Percentiles rank a stretch among this genome's conserved stretches.
Evolutionary conservation across 1,284 basidiomycete species (phyloP).

Genomic region (Ceratobasidium theobromae): DNA sequence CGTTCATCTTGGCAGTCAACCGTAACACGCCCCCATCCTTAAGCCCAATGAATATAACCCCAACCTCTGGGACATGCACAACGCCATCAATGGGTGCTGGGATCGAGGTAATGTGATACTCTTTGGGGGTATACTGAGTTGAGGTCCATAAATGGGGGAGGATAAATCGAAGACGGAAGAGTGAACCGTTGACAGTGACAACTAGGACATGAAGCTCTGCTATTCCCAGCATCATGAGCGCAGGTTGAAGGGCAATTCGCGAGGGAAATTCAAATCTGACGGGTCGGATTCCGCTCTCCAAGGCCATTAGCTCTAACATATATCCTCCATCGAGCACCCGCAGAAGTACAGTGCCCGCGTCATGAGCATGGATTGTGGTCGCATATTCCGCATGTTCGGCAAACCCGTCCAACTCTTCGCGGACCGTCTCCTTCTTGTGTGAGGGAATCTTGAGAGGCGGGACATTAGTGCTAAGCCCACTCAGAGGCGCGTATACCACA

Average conservation of each 20-base stretch:
- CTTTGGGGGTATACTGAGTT: slow-evolving; percentile 54
- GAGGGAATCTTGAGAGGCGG: slow-evolving; percentile 8
- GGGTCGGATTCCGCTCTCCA: slow-evolving; percentile 62
- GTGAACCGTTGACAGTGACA: slow-evolving; percentile 65
- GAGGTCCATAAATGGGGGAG: slow-evolving; percentile 41
- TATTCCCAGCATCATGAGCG: slow-evolving; percentile 60
- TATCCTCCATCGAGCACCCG: slow-evolving; percentile 74
- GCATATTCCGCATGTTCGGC: slow-evolving; percentile 31
- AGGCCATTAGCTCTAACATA: slow-evolving; percentile 73
- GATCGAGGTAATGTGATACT: slow-evolving; percentile 64
- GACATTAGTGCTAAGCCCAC: slow-evolving; percentile 5
- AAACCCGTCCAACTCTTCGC: slow-evolving; percentile 4
- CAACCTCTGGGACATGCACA: slow-evolving; percentile 70
- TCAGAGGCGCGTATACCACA: slow-evolving; percentile 29
- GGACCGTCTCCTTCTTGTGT: slow-evolving; percentile 3
- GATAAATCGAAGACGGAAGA: slow-evolving; percentile 77
- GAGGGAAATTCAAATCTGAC: slow-evolving; percentile 79
- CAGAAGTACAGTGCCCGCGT: slow-evolving; percentile 52
- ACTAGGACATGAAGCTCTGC: slow-evolving; percentile 70
- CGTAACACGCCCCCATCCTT: slow-evolving; percentile 71
- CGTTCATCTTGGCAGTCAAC: slow-evolving; percentile 57
- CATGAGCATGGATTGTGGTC: slow-evolving; percentile 28
- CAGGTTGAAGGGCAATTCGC: slow-evolving; percentile 64
- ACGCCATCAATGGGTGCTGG: slow-evolving; percentile 51
- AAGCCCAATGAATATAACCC: slow-evolving; percentile 66